These are phyloP conservation scores for Solanum dulcamara DNA, from an alignment of 257 asterid genomes.

Conservation along the genomic window DNA sequence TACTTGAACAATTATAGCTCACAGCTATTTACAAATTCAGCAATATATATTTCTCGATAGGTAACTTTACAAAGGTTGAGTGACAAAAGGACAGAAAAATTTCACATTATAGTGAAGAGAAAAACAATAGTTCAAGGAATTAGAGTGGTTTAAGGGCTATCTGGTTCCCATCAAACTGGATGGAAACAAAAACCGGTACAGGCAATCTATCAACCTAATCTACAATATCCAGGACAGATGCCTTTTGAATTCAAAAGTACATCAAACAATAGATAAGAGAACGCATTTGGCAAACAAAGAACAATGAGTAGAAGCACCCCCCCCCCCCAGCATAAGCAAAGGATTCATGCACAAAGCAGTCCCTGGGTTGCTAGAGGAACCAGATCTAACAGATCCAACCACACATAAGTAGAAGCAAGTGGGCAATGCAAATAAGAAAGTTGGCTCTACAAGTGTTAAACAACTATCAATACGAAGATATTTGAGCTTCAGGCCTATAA, in stretches of 20 bases:
- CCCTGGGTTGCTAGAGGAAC: not conserved
- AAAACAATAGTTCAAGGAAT: not conserved
- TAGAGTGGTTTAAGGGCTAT: not conserved
- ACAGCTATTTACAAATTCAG: not conserved
- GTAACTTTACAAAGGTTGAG: not conserved
- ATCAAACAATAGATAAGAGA: not conserved
- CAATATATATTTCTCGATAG: not conserved
- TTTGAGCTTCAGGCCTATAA: not conserved
- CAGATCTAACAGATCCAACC: not conserved
- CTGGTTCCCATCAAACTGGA: not conserved
- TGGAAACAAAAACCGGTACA: not conserved
- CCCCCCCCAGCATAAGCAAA: not conserved
- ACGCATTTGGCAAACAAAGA: not conserved
- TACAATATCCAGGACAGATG: not conserved
- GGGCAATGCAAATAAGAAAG: not conserved
- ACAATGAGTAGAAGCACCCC: not conserved
- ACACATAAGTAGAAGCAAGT: not conserved
- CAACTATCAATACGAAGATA: not conserved
- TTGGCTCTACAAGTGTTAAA: not conserved
- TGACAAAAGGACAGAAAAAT: not conserved
- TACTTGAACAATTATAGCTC: not conserved
- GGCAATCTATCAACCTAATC: not conserved
- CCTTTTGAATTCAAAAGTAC: not conserved
- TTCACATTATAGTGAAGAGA: not conserved
- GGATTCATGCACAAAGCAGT: not conserved